Evolutionary conservation across 1,139 yeast species (phyloP), one percentile per base, ranked within the genome.

Genomic region (Debaryomycetaceae sp.): DNA sequence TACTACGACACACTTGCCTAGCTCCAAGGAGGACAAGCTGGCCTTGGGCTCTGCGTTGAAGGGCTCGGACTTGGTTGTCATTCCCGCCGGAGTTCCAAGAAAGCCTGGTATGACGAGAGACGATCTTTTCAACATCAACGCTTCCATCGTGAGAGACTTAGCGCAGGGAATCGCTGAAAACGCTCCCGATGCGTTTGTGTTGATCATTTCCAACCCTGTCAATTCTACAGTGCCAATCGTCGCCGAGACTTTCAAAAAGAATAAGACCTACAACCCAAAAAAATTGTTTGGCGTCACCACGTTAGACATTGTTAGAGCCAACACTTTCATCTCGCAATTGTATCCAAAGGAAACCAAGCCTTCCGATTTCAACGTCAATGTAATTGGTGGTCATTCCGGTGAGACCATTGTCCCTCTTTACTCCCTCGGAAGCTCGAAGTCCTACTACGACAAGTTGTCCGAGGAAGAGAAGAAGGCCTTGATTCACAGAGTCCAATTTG

Each of bases 71-170:
- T 83, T 93, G 55, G 95, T 93, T 49, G 77, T 93, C 57, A 91
- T 93, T 68, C 98, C 99, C 60, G 99, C 99, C 48, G 99, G 99
- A 74, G 97, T 93, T 47, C 99, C 99, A 72, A 87, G 99, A 79
- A 93, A 93, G 78, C 98, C 98, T 54, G 98, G 98, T 65, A 91
- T 91, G 98, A 90, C 98, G 60, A 82, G 95, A 79, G 99, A 93
- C 68, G 99, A 93, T 66, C 80, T 93, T 65, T 93, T 93, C 84
- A 88, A 89, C 78, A 91, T 95, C 72, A 93, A 93, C 66, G 99
- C 99, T 42, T 86, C 95, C 42, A 93, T 93, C 65, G 96, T 93
- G 54, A 84, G 95, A 67, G 96, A 86, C 64, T 80, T 93, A 65
- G 95, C 97, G 57, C 80, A 85, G 68, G 91, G 95, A 37, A 83